Evolutionary conservation across 306 rosid genomes (phyloP).

Genomic region (Cucumis cinereus): DNA sequence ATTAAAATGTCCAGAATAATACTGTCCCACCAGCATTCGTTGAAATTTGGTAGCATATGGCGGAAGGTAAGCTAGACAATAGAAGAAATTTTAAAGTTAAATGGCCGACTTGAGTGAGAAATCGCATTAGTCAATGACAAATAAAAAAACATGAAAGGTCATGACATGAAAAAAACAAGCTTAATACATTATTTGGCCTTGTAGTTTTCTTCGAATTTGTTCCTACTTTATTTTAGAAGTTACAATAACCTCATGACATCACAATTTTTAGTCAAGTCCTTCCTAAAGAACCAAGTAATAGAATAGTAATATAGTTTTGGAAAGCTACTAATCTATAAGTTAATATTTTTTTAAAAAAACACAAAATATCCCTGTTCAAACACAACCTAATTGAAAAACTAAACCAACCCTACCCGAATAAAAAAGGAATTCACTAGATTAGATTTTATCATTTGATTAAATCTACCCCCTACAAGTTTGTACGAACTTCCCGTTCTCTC

Average conservation of each 20-base stretch:
- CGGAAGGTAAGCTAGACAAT: conserved; percentile 76
- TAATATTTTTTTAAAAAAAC: background rate
- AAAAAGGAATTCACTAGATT: background rate
- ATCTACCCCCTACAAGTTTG: background rate
- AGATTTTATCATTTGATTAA: background rate
- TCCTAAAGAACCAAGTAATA: background rate
- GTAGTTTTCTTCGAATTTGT: background rate
- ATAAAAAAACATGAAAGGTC: background rate
- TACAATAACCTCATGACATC: background rate
- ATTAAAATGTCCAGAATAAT: conserved; percentile 82
- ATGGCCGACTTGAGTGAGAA: background rate
- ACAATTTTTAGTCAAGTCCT: background rate
- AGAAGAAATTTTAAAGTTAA: background rate
- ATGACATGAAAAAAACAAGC: background rate
- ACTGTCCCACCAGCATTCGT: conserved; percentile 99
- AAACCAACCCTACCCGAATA: background rate
- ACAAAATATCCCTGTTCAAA: background rate
- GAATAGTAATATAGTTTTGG: background rate
- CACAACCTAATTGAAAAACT: background rate
- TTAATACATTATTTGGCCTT: background rate
- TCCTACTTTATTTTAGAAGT: background rate
- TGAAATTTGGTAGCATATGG: conserved; percentile 96
- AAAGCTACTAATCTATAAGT: background rate
- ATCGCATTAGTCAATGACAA: background rate
- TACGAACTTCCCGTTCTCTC: background rate